Base-by-base conservation (phyloP, 495 filamentous ascomycete genomes). In the Hyaloscypha hepaticicola region DNA sequence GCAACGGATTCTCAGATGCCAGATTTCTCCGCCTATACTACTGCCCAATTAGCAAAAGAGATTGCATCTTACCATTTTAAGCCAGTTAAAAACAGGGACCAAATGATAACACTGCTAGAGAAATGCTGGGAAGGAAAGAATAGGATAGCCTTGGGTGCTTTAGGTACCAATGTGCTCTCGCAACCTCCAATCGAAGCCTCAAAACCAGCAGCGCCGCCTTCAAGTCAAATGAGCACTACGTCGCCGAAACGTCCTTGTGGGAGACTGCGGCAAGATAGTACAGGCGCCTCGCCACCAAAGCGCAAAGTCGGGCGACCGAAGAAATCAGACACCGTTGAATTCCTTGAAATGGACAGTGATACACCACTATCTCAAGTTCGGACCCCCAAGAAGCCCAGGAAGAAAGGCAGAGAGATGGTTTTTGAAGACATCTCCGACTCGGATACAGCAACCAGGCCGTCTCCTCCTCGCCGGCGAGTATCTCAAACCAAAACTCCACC, bases 11-110 rank as follows among this genome's bases (percentile, higher is more conserved):
- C 3, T 27, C 3, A 64, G 25, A 52, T 25, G 79, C 90, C 90
- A 22, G 84, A 87, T 53, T 94, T 83, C 62, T 79, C 80, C 64
- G 78, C 83, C 2, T 88, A 84, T 61, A 88, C 85, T 19, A 87
- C 89, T 63, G 74, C 79, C 16, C 81, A 90, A 58, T 76, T 96
- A 48, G 77, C 83, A 6, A 84, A 81, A 57, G 83, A 88, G 66
- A 73, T 94, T 41, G 69, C 81, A 4, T 77, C 79, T 0, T 92
- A 87, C 69, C 88, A 88, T 0, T 92, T 95, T 76, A 96, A 95
- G 71, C 77, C 87, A 0, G 77, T 93, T 0, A 91, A 85, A 70
- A 85, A 79, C 58, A 83, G 91, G 21, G 77, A 83, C 59, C 82
- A 84, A 12, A 92, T 91, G 89, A 88, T 95, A 33, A 77, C 84